Conservation (phyloP, 192 early-diverging fungal species). For the Allomyces macrogynus region DNA sequence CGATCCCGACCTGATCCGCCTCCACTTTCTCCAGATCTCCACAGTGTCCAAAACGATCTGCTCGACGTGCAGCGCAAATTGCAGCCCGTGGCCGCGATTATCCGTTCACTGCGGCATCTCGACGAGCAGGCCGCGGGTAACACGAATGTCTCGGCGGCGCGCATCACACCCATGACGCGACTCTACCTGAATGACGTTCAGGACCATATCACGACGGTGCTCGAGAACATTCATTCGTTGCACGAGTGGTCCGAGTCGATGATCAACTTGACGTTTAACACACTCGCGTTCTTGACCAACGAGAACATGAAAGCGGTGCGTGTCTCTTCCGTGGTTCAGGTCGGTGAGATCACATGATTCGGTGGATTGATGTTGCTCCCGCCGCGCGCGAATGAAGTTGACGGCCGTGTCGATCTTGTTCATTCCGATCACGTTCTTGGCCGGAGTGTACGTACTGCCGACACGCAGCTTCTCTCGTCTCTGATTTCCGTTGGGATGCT, state of each 20-base stretch:
- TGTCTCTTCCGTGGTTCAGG: neutral
- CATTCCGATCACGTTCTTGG: constrained; percentile 30
- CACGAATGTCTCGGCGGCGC: neutral
- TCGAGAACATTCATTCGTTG: neutral
- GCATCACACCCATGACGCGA: neutral
- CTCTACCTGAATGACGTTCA: neutral
- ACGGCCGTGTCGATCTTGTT: constrained; percentile 17
- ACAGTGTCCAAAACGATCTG: neutral
- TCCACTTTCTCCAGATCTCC: neutral
- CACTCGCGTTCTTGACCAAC: constrained; percentile 6
- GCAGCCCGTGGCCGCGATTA: neutral
- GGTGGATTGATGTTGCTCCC: too few relatives aligned
- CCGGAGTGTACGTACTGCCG: constrained; percentile 18
- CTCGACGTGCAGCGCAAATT: neutral
- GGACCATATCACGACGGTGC: neutral
- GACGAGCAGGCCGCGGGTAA: neutral
- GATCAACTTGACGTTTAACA: constrained; percentile 5
- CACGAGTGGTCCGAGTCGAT: neutral
- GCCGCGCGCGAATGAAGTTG: neutral
- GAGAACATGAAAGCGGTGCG: constrained; percentile 9
- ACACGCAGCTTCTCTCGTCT: neutral
- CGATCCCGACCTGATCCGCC: neutral
- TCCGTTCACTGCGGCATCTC: neutral
- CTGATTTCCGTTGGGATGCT: neutral
- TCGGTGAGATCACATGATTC: too few relatives aligned